Percentiles rank a stretch among this genome's conserved stretches.
phyloP scores from a whole-genome alignment of 2,329 filamentous ascomycete genomes.

The Huntiella savannae region DNA sequence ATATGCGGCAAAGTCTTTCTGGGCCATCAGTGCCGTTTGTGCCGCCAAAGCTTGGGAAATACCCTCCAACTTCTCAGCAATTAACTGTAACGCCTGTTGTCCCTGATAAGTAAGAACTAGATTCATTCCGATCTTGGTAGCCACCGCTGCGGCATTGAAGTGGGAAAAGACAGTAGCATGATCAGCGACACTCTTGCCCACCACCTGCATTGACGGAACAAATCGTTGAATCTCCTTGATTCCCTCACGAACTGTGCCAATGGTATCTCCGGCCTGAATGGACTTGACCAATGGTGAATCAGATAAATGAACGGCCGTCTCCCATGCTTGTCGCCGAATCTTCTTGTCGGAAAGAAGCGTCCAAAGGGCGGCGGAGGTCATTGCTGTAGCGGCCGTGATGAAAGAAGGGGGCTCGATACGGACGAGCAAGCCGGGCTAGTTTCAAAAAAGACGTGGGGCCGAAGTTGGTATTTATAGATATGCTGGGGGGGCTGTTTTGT shows the following conservation, averaged over 20 bases:
- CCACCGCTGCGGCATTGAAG: constrained; percentile 18
- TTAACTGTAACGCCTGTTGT: constrained; percentile 19
- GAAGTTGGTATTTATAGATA: too few species aligned
- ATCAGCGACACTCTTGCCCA: constrained; percentile 19
- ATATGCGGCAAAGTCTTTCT: constrained; percentile 20
- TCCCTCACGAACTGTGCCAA: constrained; percentile 10
- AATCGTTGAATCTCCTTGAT: constrained; percentile 13
- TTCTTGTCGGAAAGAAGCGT: constrained; percentile 10
- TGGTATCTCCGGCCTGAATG: constrained; percentile 10
- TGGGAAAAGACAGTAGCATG: constrained; percentile 17
- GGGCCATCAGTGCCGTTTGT: constrained; percentile 20
- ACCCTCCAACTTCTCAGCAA: constrained; percentile 19
- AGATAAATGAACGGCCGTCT: constrained; percentile 9
- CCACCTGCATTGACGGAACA: constrained; percentile 19
- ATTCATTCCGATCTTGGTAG: constrained; percentile 19
- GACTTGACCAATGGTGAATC: constrained; percentile 10
- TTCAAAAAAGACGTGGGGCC: neutral
- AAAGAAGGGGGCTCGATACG: neutral
- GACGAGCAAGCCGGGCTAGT: neutral
- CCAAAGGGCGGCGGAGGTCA: constrained; percentile 11
- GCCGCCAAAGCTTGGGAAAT: constrained; percentile 19
- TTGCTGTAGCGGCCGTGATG: constrained; percentile 10
- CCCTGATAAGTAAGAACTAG: constrained; percentile 20
- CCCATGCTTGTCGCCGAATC: constrained; percentile 11
- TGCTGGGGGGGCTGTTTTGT: too few species aligned